Evolutionary conservation across 495 filamentous ascomycete genomes (phyloP).

Genomic region (Bathelium albidoporum): DNA sequence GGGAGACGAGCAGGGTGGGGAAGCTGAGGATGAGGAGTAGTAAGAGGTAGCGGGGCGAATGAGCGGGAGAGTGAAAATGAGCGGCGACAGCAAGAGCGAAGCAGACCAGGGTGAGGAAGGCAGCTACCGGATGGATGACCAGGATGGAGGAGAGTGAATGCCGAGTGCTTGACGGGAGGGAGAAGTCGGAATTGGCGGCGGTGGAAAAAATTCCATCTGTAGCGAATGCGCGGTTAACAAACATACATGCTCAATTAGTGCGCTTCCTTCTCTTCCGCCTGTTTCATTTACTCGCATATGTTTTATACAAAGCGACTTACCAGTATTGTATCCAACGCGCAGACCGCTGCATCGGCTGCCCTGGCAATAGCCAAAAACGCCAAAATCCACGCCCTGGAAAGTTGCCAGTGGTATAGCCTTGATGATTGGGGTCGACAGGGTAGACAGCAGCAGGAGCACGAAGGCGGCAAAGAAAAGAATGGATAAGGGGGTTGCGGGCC

Average conservation of each 20-base stretch:
- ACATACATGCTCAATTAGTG: neutral
- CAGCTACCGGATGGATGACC: conserved; percentile 85
- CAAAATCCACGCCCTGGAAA: conserved; percentile 68
- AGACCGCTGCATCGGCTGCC: conserved; percentile 52
- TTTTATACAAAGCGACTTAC: conserved; percentile 54
- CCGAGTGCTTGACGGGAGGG: conserved; percentile 62
- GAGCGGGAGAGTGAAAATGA: conserved; percentile 83
- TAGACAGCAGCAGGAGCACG: conserved; percentile 72
- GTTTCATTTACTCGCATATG: no score
- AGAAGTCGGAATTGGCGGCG: conserved; percentile 48
- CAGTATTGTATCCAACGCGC: conserved; percentile 73
- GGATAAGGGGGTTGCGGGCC: conserved; percentile 86
- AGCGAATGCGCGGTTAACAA: neutral
- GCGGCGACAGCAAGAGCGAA: conserved; percentile 67
- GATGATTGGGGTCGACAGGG: conserved; percentile 87
- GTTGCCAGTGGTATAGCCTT: conserved; percentile 71
- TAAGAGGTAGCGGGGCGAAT: conserved; percentile 82
- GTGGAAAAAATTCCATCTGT: conserved; percentile 34
- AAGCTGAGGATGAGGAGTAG: conserved; percentile 74
- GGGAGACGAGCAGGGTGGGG: conserved; percentile 70
- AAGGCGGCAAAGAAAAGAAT: conserved; percentile 80
- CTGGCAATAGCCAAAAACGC: conserved; percentile 86
- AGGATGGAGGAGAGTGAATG: conserved; percentile 83
- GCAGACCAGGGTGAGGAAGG: conserved; percentile 74
- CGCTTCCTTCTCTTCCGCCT: no score